Conservation (phyloP, 2,329 filamentous ascomycete genomes). For the Dactylellina haptotyla region DNA sequence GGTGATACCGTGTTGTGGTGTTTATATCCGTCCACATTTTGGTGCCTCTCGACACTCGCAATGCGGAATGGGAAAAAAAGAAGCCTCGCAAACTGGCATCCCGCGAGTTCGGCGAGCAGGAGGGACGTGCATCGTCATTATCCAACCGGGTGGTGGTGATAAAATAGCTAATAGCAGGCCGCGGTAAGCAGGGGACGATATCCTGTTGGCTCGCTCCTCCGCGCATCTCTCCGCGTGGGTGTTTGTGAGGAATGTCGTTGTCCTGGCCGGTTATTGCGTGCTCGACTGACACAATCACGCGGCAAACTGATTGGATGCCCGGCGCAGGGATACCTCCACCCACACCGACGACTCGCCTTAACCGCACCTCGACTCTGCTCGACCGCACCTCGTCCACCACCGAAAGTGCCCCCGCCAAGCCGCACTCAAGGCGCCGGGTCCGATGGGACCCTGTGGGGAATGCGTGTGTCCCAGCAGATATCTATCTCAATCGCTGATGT, state of each 20-base stretch:
- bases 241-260: slow-evolving; percentile 42
- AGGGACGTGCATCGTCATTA: not conserved
- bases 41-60: no score
- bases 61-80: no score
- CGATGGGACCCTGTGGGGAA: not conserved
- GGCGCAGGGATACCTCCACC: not conserved
- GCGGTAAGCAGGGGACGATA: not conserved
- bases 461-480: not conserved
- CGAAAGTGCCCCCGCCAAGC: slow-evolving; percentile 10
- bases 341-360: not conserved
- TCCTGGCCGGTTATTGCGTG: slow-evolving; percentile 41
- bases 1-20: not conserved
- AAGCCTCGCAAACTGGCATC: no score
- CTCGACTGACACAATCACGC: slow-evolving; percentile 46
- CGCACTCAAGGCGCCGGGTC: slow-evolving; percentile 3
- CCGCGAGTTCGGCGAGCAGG: slow-evolving; percentile 5
- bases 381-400: no score
- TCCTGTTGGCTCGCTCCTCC: not conserved
- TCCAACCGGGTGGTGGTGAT: no score
- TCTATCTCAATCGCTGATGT: slow-evolving; percentile 1
- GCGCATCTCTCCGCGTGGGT: not conserved
- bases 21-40: not conserved
- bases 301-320: slow-evolving; percentile 31
- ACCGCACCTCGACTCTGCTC: not conserved
- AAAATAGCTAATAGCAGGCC: not conserved